These are phyloP conservation scores for Chlorella variabilis DNA, from an alignment of 163 green algal genomes.

Conservation along the genomic window DNA sequence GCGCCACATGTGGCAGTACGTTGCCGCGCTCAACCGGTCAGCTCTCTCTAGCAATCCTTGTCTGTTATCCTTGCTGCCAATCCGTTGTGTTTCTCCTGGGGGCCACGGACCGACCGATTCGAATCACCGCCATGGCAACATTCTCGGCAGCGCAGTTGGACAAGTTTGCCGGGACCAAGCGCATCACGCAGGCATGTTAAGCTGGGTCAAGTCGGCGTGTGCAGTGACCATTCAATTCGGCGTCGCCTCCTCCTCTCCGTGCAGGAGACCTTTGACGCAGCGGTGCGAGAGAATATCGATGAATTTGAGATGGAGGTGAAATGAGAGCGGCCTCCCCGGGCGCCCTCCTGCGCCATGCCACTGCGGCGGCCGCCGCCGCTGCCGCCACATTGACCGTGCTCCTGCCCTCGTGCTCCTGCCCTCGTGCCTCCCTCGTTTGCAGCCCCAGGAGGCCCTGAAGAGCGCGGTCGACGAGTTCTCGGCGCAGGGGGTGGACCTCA, in stretches of 20 bases:
- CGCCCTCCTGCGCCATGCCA: neutral
- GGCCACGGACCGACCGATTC: no score
- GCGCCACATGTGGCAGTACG: no score
- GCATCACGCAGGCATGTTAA: constrained; percentile 13
- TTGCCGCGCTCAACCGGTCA: no score
- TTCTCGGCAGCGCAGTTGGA: constrained; percentile 37
- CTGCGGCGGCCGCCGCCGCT: neutral
- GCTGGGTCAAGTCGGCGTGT: no score
- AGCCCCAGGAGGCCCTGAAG: constrained; percentile 80
- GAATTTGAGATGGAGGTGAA: constrained; percentile 90
- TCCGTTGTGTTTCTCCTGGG: no score
- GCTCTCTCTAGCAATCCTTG: no score
- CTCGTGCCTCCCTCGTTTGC: constrained; percentile 5
- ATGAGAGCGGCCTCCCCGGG: no score
- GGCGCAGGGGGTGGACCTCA: constrained; percentile 45
- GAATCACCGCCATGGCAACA: no score
- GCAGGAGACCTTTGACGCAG: constrained; percentile 87
- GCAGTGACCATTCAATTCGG: neutral
- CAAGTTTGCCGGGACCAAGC: constrained; percentile 33
- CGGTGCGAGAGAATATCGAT: constrained; percentile 83
- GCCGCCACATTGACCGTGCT: neutral
- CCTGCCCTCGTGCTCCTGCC: neutral
- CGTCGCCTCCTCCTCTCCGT: neutral
- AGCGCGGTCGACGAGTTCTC: constrained; percentile 81
- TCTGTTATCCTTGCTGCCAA: no score